Evolutionary conservation across 116 monocot genomes (phyloP), one percentile per base, ranked within the genome.

Genomic region (Phalaenopsis hybrid): DNA sequence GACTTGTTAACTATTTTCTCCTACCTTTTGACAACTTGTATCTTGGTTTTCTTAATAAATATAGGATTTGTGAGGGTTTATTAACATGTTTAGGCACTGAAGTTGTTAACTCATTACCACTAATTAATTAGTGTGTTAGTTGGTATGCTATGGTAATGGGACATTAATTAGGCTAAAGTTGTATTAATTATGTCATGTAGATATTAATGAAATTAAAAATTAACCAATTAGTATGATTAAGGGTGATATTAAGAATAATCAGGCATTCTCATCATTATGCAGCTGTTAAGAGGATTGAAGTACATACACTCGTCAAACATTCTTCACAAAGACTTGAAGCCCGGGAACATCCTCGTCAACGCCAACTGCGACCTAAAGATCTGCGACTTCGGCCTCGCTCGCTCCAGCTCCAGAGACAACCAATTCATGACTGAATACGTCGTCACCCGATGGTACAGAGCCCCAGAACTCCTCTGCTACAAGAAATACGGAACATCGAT

Each of bases 371-470:
- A 93, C 16, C 86, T 92, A 46, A 92, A 89, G 84, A 92, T 93
- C 43, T 90, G 93, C 68, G 93, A 93, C 82, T 93, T 93, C 81
- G 93, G 93, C 31, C 82, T 93, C n/a, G 93, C 93, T 69, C 90
- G 93, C 61, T 87, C 91, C 13, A 85, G 86, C 55, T 86, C 79
- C 33, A 83, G 79, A 49, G 83, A 86, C 48, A 81, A 81, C 44
- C 87, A 89, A 41, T 86, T 93, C 75, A 93, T 93, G 93, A 92
- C 92, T 0, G 92, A 93, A 81, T 93, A 93, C 79, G 93, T 90
- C 41, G 93, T 93, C 33, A 93, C 93, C 33, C 89, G 93, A 45
- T 93, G 93, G 93, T 93, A 93, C 74, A 84, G 93, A 8, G 93
- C 93, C 23, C 93, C 93, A 4, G 93, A 93, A 80, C 74, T 93